Base-by-base conservation (phyloP, 2,329 filamentous ascomycete species). In the Colletotrichum sp. region DNA sequence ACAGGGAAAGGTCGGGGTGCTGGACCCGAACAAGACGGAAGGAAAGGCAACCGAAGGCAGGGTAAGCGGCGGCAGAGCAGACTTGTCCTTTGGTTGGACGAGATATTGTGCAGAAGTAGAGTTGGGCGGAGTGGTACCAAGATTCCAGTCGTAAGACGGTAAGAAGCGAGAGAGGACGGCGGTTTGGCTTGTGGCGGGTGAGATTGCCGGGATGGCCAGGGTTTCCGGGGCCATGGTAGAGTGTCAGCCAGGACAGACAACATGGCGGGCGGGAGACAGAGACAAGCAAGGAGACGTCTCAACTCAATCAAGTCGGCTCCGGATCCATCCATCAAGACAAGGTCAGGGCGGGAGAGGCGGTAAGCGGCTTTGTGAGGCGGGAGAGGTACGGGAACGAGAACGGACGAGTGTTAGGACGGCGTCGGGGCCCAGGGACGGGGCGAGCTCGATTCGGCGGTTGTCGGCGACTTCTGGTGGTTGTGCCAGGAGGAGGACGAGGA, bases 171-270 rank as follows among this genome's bases (percentile, higher is more conserved):
- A 66, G 62, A 36, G 27, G 27, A 69, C 55, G 36, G 9, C 34
- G 66, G 34, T 13, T n/a, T 52, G 72, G 28, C 30, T 36, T 60
- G 68, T 62, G 72, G 64, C 62, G 34, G n/a, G 61, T 39, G 69
- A 75, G 55, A 58, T 62, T 56, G 62, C 32, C 64, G 70, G 62
- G 70, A 72, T 60, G 62, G 15, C 56, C 64, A 72, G 52, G 64
- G 30, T 64, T 75, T 67, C 73, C 73, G 72, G 69, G 55, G 22
- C 70, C 69, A 73, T 67, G 73, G 73, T 75, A 72, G 28, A 64
- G 67, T 30, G 28, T 22, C 43, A 65, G n/a, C 9, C 28, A n/a
- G 27, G 56, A 32, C 58, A 52, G 56, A 22, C 58, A 22, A 12
- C 43, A 52, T n/a, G 43, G 43, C 43, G 10, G n/a, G 43, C n/a